Conservation (phyloP, 306 rosid genomes). For the Quillaja saponaria region DNA sequence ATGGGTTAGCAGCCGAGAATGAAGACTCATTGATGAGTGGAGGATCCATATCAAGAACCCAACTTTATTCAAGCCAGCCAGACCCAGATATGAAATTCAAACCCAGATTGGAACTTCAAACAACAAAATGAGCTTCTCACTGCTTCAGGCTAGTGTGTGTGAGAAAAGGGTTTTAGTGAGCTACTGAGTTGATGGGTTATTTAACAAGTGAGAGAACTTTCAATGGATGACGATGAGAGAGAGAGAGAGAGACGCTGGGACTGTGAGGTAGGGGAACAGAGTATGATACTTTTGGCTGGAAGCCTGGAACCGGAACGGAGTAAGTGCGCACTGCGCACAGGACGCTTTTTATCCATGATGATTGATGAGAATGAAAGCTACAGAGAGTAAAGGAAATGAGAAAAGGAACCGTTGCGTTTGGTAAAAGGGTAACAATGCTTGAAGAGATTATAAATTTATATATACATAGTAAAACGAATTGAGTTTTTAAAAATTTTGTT, state of each 20-base stretch:
- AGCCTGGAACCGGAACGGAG: neutral
- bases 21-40: constrained; percentile 69
- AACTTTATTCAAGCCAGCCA: constrained; percentile 24
- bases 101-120: constrained; percentile 6
- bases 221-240: neutral
- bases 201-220: constrained; percentile 23
- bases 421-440: too few relatives aligned
- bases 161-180: neutral
- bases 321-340: constrained; percentile 33
- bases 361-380: neutral
- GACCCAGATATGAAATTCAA: neutral
- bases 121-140: neutral
- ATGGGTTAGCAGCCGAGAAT: constrained; percentile 73
- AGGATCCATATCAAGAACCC: constrained; percentile 62
- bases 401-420: too few relatives aligned
- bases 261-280: neutral
- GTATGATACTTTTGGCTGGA: constrained; percentile 18
- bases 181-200: constrained; percentile 23
- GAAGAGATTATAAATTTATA: too few relatives aligned
- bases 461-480: too few relatives aligned
- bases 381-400: neutral
- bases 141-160: neutral
- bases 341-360: constrained; percentile 10
- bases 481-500: too few relatives aligned
- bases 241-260: neutral